Base-by-base conservation (phyloP, 352 stramenopile species). In the Phytophthora chlamydospora region DNA sequence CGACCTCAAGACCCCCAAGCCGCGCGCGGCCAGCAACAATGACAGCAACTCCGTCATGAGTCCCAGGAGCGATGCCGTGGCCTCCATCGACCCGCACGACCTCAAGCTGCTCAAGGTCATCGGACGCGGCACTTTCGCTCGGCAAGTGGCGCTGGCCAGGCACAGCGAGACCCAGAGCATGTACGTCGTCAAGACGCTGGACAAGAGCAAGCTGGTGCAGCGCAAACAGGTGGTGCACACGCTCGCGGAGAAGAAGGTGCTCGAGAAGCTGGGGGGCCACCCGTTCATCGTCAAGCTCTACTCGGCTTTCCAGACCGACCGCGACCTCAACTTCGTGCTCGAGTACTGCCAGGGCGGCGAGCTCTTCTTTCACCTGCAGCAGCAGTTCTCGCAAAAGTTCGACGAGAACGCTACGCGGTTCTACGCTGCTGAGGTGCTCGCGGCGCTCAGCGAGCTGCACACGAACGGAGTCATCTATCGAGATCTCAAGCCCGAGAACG, bases 71-170 rank as follows among this genome's bases (percentile, higher is more conserved):
- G 46, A 71, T 11, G 33, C 36, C 5, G 27, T 33, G 11, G 41
- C 52, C 6, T 41, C 48, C 7, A 83, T 91, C 43, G 71, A 88
- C 44, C 81, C 81, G 50, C 77, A 84, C 43, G 78, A 92, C 52
- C 71, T 95, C 41, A 85, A 77, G 57, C 68, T 95, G 49, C 76
- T 95, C 48, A 91, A 93, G 48, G 86, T 95, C n/a, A 91, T 95
- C 46, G 86, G 86, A 1, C 86, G 84, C 32, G 86, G 86, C 64
- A 93, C 86, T 21, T 95, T 92, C 57, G 86, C 86, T 16, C 83
- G 85, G 35, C 86, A 95, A 55, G 86, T 95, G 43, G 86, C 86
- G 33, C 66, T 95, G 40, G 86, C 86, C 13, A 75, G 75, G 16
- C 71, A 90, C 72, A 59, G 52, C 35, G 59, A 57, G 17, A 87